phyloP scores from a whole-genome alignment of 306 rosid genomes.

The Vigna hirtella region DNA sequence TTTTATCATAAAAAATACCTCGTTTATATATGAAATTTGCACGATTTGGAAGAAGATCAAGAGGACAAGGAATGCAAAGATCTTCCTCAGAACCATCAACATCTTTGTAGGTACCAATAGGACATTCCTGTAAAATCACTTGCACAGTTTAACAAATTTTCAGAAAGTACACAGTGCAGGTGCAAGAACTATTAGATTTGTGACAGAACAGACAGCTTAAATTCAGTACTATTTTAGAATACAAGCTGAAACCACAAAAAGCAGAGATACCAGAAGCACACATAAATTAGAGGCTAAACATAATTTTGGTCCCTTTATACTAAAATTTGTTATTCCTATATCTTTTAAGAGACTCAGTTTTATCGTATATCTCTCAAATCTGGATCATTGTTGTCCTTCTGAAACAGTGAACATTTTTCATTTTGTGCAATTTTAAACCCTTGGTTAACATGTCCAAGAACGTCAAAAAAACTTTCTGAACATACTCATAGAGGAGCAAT shows the following conservation, averaged over 20 bases:
- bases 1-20: slow-evolving; percentile 62
- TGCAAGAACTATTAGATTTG: slow-evolving; percentile 36
- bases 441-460: too few species aligned
- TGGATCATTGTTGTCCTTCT: too few species aligned
- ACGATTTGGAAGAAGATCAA: slow-evolving; percentile 92
- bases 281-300: not conserved
- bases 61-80: slow-evolving; percentile 91
- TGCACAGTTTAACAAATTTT: slow-evolving; percentile 41
- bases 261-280: slow-evolving; percentile 16
- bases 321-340: too few species aligned
- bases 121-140: slow-evolving; percentile 82
- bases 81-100: slow-evolving; percentile 77
- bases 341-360: too few species aligned
- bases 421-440: too few species aligned
- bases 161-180: slow-evolving; percentile 35
- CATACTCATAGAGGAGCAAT: too few species aligned
- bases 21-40: slow-evolving; percentile 86
- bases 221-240: slow-evolving; percentile 14
- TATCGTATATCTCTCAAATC: too few species aligned
- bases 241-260: not conserved
- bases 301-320: too few species aligned
- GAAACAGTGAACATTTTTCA: too few species aligned
- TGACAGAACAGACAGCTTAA: slow-evolving; percentile 10
- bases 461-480: too few species aligned
- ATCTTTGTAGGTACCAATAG: slow-evolving; percentile 88